Evolutionary conservation across 75 land plant species (phyloP).

Genomic region (Chamaecyparis obtusa): DNA sequence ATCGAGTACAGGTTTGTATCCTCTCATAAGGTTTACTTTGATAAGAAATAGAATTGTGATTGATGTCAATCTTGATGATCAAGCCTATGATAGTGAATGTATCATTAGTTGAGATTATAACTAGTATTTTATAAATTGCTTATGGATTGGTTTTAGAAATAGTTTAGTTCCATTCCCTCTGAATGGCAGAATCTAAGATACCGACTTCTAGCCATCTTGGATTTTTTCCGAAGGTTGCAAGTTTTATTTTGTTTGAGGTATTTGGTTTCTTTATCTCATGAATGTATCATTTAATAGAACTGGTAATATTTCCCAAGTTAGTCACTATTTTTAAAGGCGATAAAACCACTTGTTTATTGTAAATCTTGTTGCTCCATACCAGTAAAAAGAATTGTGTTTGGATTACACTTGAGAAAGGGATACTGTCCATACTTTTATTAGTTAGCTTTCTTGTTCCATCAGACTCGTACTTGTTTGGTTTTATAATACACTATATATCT

Average conservation of each 20-base stretch:
- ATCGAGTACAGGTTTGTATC: constrained; percentile 24
- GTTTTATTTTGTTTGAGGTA: background rate
- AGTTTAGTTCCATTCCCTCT: background rate
- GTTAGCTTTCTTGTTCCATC: too few relatives aligned
- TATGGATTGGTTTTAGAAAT: background rate
- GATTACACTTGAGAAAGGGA: background rate
- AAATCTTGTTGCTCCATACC: background rate
- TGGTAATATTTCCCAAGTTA: background rate
- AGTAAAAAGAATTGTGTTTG: background rate
- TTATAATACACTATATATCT: too few relatives aligned
- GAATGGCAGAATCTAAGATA: too few relatives aligned
- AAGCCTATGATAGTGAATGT: background rate
- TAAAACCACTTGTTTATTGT: background rate
- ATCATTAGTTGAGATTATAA: background rate
- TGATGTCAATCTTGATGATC: background rate
- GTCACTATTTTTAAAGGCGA: background rate
- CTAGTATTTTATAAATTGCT: background rate
- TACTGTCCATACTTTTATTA: too few relatives aligned
- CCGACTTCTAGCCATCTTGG: too few relatives aligned
- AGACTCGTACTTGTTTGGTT: too few relatives aligned
- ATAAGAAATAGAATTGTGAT: background rate
- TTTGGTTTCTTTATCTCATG: background rate
- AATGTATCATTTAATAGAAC: background rate
- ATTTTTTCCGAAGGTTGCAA: background rate
- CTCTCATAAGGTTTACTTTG: background rate